Conservation (phyloP, 78 protist genomes). For the Chrysochromulina tobinii region DNA sequence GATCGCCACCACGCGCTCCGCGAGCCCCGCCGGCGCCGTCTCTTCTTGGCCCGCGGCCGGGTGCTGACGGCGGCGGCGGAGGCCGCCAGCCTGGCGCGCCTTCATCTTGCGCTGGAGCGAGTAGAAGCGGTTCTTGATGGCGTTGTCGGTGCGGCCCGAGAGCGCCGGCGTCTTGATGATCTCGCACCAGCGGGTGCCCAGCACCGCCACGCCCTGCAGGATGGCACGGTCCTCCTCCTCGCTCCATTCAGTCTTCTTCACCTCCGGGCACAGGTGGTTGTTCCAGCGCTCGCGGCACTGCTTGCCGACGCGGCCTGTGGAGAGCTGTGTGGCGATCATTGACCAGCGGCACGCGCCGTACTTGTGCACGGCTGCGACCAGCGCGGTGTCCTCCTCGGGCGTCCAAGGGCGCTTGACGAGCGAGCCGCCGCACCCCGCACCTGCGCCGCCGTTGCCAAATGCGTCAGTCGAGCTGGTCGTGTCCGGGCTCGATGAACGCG, state of each 20-base stretch:
- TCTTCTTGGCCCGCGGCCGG: too few species aligned
- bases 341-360: conserved; percentile 18
- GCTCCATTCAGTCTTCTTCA: neutral
- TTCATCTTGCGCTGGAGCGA: neutral
- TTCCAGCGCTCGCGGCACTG: neutral
- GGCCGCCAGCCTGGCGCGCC: neutral
- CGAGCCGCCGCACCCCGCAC: too few species aligned
- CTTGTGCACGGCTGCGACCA: neutral
- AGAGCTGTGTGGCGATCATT: neutral
- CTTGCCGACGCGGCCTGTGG: neutral
- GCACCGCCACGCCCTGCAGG: neutral
- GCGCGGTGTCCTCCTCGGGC: neutral
- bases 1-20: too few species aligned
- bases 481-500: too few species aligned
- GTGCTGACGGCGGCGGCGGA: too few species aligned
- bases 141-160: neutral
- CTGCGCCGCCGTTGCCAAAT: too few species aligned
- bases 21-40: too few species aligned
- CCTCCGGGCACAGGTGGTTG: conserved; percentile 21
- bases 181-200: neutral
- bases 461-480: too few species aligned
- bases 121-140: conserved; percentile 14
- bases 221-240: neutral
- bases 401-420: neutral
- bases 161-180: neutral